Base-by-base conservation (phyloP, 2,329 filamentous ascomycete species). In the Xylaria digitata region DNA sequence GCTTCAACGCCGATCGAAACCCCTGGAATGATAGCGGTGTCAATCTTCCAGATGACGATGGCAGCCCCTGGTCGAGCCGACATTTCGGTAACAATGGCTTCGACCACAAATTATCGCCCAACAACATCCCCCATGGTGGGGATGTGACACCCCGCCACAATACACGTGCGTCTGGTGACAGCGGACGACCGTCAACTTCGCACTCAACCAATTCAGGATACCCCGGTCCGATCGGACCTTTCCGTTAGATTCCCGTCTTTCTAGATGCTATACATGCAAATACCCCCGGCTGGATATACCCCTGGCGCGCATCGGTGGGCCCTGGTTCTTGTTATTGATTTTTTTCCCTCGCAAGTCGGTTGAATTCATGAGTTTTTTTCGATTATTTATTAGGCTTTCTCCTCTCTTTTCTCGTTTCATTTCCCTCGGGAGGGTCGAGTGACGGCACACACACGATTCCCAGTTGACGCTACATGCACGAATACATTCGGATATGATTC, bases 11-110 rank as follows among this genome's bases (percentile, higher is more conserved):
- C 73, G 96, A 97, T 80, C 92, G 94, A 80, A 97, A 97, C 82
- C 94, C 94, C 69, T 98, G 95, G 95, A 97, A 97, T 79, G 95
- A 98, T 79, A 97, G 93, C 77, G 95, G 94, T 75, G 94, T 97
- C 77, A 97, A 97, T 78, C 89, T 97, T 72, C 86, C 92, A 70
- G 95, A 97, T 75, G 93, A 97, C 71, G 94, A 97, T 73, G 82
- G 78, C 71, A 87, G 88, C 78, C 85, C 86, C 45, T 90, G 88
- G 88, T 81, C 85, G 59, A 81, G 81, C 58, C 87, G 88, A 71
- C 87, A 88, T 73, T 87, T 90, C 73, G 86, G 87, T 37, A 65
- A 55, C 75, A 92, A 89, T 78, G 89, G 87, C 77, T 83, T 84
- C 75, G 83, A 90, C 78, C 85, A 84, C 76, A 91, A 90, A 79